These are phyloP conservation scores for Omphalea diandra DNA, from an alignment of 441 rosid species.

Conservation along the genomic window DNA sequence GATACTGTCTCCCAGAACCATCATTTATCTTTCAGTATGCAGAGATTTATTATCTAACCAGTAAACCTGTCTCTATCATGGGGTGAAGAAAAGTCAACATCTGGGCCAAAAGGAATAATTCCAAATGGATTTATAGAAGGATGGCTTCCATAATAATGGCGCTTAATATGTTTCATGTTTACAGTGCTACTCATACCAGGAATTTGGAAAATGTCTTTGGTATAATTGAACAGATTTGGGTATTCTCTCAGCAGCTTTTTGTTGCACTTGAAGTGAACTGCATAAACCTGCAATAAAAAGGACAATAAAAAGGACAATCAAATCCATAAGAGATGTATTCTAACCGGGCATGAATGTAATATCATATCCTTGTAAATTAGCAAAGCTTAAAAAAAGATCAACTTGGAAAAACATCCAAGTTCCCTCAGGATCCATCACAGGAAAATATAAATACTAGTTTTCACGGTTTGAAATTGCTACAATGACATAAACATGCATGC, in stretches of 20 bases:
- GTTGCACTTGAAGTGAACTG: slow-evolving; percentile 92
- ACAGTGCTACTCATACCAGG: slow-evolving; percentile 64
- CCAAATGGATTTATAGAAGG: slow-evolving; percentile 73
- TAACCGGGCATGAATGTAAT: background rate
- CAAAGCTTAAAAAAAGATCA: background rate
- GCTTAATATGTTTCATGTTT: slow-evolving; percentile 79
- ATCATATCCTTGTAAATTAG: background rate
- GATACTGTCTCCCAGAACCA: too few relatives aligned
- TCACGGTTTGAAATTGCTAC: too few relatives aligned
- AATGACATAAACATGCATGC: too few relatives aligned
- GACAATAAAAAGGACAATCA: background rate
- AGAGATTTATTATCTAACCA: background rate
- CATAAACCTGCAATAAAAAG: slow-evolving; percentile 59
- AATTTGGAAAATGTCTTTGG: slow-evolving; percentile 73
- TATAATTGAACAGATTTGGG: slow-evolving; percentile 74
- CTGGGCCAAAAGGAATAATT: slow-evolving; percentile 69
- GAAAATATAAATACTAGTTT: background rate
- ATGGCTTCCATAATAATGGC: slow-evolving; percentile 85
- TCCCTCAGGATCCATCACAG: too few relatives aligned
- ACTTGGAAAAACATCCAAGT: background rate
- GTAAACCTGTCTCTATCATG: slow-evolving; percentile 63
- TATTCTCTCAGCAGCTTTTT: slow-evolving; percentile 74
- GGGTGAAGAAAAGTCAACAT: slow-evolving; percentile 52
- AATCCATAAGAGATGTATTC: background rate
- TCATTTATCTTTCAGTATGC: too few relatives aligned